Evolutionary conservation across 148 eudicot species (phyloP), one percentile per base, ranked within the genome.

Genomic region (Agrostemma githago): DNA sequence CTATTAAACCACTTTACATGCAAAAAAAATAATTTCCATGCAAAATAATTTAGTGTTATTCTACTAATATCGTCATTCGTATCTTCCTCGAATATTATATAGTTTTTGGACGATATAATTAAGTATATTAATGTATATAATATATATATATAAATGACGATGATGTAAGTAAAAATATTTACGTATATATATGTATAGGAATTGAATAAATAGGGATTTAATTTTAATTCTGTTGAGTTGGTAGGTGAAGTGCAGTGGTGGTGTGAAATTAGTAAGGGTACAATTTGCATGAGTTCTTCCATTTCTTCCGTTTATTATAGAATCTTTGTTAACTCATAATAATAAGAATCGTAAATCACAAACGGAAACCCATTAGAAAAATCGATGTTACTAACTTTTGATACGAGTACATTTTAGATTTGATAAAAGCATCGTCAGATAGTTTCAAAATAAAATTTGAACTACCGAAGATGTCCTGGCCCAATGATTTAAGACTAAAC

Each of bases 181-280:
- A 26, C 34, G 34, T 26, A 26, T 26, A 26, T 26, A 26, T 26
- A 26, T 26, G 34, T 26, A 26, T 26, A 26, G 34, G 34, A 26
- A 26, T 26, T 74, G 58, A 64, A 71, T 56, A 74, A 64, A 71
- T 56, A 74, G 34, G 38, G 34, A 40, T 67, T 73, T 76, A 76
- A 62, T 26, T 19, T 40, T 60, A 26, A 26, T 78, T 72, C 79
- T 66, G 78, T 79, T 84, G 68, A 72, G 65, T 71, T 79, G 92
- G 92, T 92, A 90, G 97, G 92, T 92, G 89, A 87, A 83, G 72
- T 85, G 87, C 78, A 80, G 71, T 68, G 74, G 62, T 76, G 84
- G 96, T 88, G 92, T 87, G 97, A 88, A 72, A 85, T 73, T 72
- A 72, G 77, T 68, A 79, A 70, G 76, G 1, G 34, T 26, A 26